Base-by-base conservation (phyloP, 768 basidiomycete species). In the Russula lepida region DNA sequence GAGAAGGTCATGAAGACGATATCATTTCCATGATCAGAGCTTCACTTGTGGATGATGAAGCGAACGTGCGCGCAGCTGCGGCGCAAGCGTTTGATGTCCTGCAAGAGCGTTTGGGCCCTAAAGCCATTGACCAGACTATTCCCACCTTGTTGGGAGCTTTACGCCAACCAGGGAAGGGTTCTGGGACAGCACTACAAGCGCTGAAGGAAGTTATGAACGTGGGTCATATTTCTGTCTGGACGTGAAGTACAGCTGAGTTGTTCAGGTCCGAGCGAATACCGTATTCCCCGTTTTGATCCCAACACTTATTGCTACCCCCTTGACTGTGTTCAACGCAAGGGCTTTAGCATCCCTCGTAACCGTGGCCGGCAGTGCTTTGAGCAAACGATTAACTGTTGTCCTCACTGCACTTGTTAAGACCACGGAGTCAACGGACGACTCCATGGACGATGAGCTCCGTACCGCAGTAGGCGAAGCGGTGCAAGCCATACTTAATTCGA, bases 281-380 rank as follows among this genome's bases (percentile, higher is more conserved):
- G 94, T 98, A 41, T 98, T 98, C 90, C 97, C 97, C 0, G 90
- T 98, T 21, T 77, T 98, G 58, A 92, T 99, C 60, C 97, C 95
- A 0, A 95, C 94, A 1, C 77, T 99, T 62, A 94, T 90, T 43
- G 83, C 89, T 5, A 82, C 81, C 7, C 97, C 95, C 0, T 95
- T 98, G 83, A 85, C 94, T 3, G 84, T 88, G 9, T 98, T 98
- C 85, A 98, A 98, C 69, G 92, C 90, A 19, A 85, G 87, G 6
- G 97, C 95, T 2, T 76, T 98, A 11, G 88, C 86, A 2, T 87
- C 94, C 0, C 79, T 99, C 41, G 93, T 98, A 15, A 89, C 90
- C 0, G 97, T 98, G 12, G 97, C 97, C 41, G 95, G 97, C 3
- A 82, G 80, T 56, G 93, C 97, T 0, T 76, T 98, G 56, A 97